Evolutionary conservation across 495 filamentous ascomycete genomes (phyloP).

Genomic region (Penicillium steckii): DNA sequence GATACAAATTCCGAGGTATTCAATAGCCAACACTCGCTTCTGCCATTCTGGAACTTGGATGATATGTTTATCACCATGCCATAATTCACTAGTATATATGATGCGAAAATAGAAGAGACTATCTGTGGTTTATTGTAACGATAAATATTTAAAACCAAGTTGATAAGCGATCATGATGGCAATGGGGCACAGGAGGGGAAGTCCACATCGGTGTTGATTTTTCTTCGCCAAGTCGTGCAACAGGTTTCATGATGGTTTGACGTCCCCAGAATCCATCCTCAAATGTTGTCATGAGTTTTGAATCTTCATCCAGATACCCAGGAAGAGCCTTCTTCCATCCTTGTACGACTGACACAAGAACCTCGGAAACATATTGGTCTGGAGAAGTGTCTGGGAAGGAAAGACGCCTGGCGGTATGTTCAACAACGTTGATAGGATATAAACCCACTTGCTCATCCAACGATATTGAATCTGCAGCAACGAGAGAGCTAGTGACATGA

Average conservation of each 20-base stretch:
- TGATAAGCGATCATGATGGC: conserved; percentile 3
- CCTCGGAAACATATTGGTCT: conserved; percentile 29
- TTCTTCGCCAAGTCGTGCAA: conserved; percentile 21
- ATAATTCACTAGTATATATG: neutral
- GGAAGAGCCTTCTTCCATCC: conserved; percentile 30
- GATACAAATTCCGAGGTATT: neutral
- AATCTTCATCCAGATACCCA: conserved; percentile 20
- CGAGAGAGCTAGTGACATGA: conserved; percentile 17
- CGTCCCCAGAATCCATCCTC: conserved; percentile 22
- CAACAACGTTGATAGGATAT: conserved; percentile 2
- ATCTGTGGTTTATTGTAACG: too few species aligned
- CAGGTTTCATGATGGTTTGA: conserved; percentile 21
- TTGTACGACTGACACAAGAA: conserved; percentile 26
- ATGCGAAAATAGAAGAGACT: neutral
- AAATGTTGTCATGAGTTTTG: conserved; percentile 27
- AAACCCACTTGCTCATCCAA: conserved; percentile 6
- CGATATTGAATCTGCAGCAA: conserved; percentile 3
- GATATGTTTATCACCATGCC: conserved; percentile 3
- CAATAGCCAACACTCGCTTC: neutral
- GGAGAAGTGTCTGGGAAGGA: neutral
- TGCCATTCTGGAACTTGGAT: conserved; percentile 9
- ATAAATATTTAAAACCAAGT: neutral
- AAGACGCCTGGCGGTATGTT: neutral
- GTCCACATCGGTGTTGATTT: conserved; percentile 25
- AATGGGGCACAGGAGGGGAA: conserved; percentile 23